phyloP scores from a whole-genome alignment of 768 basidiomycete genomes.

The Xerocomellus intermedius region DNA sequence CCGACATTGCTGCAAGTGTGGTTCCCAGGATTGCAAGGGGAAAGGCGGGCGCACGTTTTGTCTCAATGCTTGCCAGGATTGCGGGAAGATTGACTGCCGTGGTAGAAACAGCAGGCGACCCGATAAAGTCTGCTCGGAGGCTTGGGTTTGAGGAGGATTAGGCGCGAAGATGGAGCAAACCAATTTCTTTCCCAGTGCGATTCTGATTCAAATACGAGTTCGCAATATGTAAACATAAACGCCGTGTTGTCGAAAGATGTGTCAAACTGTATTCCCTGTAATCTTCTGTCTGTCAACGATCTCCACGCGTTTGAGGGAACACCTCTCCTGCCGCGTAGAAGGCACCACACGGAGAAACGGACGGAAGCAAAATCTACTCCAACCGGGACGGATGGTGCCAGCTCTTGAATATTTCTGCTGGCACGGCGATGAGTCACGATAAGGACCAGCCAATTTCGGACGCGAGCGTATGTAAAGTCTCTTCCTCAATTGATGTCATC shows the following conservation, averaged over 20 bases:
- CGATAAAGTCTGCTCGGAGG: conserved; percentile 69
- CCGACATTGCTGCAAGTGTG: conserved; percentile 83
- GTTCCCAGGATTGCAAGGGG: conserved; percentile 77
- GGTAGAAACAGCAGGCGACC: conserved; percentile 77
- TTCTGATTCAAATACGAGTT: background rate
- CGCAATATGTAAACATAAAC: conserved; percentile 11
- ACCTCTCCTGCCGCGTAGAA: background rate
- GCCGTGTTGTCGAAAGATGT: conserved; percentile 6
- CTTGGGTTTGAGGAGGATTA: conserved; percentile 34
- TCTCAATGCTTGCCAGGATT: conserved; percentile 74
- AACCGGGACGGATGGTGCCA: background rate
- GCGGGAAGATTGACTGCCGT: conserved; percentile 75
- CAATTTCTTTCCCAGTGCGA: background rate
- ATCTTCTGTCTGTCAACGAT: background rate
- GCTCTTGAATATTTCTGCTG: background rate
- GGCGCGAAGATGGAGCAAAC: background rate
- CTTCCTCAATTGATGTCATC: conserved; percentile 44
- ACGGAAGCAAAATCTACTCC: background rate
- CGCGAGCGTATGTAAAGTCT: background rate
- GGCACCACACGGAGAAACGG: too few species aligned
- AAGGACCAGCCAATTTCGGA: background rate
- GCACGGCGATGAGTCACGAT: background rate
- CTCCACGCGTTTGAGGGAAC: background rate
- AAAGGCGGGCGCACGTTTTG: conserved; percentile 78
- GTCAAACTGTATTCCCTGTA: conserved; percentile 3